These are phyloP conservation scores for Ogataea angusta DNA, from an alignment of 805 yeast species.

Conservation along the genomic window DNA sequence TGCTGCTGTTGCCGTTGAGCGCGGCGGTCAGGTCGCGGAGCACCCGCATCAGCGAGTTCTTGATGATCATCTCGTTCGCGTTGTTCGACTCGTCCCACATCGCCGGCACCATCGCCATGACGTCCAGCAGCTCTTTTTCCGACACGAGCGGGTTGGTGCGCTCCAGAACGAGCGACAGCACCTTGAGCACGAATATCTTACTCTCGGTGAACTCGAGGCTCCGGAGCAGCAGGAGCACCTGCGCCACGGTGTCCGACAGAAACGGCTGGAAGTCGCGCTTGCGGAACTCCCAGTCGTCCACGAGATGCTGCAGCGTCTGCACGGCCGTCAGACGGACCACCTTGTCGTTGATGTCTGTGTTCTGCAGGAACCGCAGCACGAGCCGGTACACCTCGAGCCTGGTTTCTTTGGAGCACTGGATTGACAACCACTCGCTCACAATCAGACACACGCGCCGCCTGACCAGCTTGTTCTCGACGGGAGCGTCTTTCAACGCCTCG, in stretches of 20 bases:
- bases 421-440: constrained; percentile 75
- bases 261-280: constrained; percentile 66
- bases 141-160: constrained; percentile 64
- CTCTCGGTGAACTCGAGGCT: constrained; percentile 65
- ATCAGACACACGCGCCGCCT: constrained; percentile 75
- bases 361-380: constrained; percentile 42
- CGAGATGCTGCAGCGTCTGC: constrained; percentile 60
- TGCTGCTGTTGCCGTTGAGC: constrained; percentile 48
- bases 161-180: constrained; percentile 59
- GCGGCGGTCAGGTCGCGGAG: constrained; percentile 55
- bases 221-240: constrained; percentile 49
- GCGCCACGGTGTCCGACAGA: constrained; percentile 47
- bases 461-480: constrained; percentile 57
- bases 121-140: constrained; percentile 45
- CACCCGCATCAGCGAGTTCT: constrained; percentile 52
- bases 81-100: constrained; percentile 66
- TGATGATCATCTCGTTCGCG: constrained; percentile 43
- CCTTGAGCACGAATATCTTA: constrained; percentile 67
- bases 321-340: constrained; percentile 80
- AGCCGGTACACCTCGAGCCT: constrained; percentile 58
- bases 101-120: constrained; percentile 58
- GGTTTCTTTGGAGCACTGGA: constrained; percentile 59
- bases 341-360: constrained; percentile 52
- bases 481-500: constrained; percentile 45
- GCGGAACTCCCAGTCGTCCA: constrained; percentile 86